Evolutionary conservation across 768 basidiomycete genomes (phyloP), one percentile per base, ranked within the genome.

Genomic region (Tylopilus cervinicoccineus): DNA sequence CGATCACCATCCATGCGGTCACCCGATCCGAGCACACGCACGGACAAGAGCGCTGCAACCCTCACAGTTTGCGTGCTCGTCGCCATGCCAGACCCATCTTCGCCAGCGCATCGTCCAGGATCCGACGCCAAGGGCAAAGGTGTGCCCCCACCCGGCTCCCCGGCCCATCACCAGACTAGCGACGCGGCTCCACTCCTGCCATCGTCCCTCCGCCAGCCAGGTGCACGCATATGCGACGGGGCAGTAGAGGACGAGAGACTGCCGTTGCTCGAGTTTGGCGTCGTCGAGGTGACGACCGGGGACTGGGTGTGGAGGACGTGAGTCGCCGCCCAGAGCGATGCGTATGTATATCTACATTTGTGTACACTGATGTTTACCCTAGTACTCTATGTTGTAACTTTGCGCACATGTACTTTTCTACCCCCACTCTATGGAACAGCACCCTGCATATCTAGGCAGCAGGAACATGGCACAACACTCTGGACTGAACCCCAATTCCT

Each of bases 71-170:
- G 48, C 26, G 46, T 62, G 3, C 51, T 62, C 16, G 40, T 62
- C 28, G 53, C 58, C 27, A 63, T 62, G 61, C 61, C 61, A 20
- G 50, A 60, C 24, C 26, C 33, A 14, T 46, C 50, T 3, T 29
- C 53, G 2, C 52, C 53, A 0, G 44, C 33, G 5, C 22, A 49
- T 31, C 48, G 22, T 22, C 29, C 22, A 0, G 4, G 24, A 10
- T 12, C 43, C 26, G 29, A 41, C n/a, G n/a, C 38, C 51, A 62
- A 61, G 45, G 60, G 60, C 8, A 61, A 61, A 28, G 36, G 40
- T 12, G 49, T 50, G 2, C 45, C 50, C 41, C 45, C 44, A 0
- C 51, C 36, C 19, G 43, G 50, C 11, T 39, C 49, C 14, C 59
- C 48, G 34, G 27, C 22, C 20, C 51, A 36, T 16, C 46, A 28